Evolutionary conservation across 1,284 basidiomycete genomes (phyloP).

Genomic region (Cryptococcus neoformans): DNA sequence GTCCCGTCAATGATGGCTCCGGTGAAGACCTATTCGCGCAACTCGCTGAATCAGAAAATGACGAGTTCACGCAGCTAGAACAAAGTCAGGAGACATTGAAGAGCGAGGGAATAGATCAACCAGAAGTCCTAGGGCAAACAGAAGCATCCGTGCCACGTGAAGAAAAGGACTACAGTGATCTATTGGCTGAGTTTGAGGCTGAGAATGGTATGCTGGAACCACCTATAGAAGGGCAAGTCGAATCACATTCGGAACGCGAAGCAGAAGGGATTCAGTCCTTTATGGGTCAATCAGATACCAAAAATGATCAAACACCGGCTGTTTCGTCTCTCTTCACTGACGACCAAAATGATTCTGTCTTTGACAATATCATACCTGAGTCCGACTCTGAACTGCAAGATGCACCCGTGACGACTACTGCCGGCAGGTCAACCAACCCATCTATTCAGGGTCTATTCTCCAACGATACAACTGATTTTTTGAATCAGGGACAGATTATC

Average conservation of each 20-base stretch:
- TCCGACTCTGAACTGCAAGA: constrained; percentile 12
- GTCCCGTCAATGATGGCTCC: neutral
- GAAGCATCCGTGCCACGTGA: too few relatives aligned
- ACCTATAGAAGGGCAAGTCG: too few relatives aligned
- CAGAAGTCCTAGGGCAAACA: too few relatives aligned
- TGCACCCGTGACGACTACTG: constrained; percentile 19
- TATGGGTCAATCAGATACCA: too few relatives aligned
- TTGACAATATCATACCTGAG: constrained; percentile 11
- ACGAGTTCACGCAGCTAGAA: neutral
- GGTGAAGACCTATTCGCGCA: constrained; percentile 6
- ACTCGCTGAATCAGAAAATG: constrained; percentile 2
- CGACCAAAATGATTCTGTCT: constrained; percentile 3
- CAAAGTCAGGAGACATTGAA: neutral
- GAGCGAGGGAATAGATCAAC: neutral
- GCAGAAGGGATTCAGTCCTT: too few relatives aligned
- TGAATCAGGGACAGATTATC: neutral
- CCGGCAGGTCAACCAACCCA: neutral
- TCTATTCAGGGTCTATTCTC: constrained; percentile 30
- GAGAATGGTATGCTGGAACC: too few relatives aligned
- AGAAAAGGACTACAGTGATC: too few relatives aligned
- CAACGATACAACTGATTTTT: constrained; percentile 26
- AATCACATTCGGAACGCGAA: too few relatives aligned
- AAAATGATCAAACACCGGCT: neutral
- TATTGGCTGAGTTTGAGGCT: too few relatives aligned
- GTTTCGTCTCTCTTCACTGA: constrained; percentile 14